These are phyloP conservation scores for Ophiocordyceps sinensis DNA, from an alignment of 2,329 filamentous ascomycete genomes.

Conservation along the genomic window DNA sequence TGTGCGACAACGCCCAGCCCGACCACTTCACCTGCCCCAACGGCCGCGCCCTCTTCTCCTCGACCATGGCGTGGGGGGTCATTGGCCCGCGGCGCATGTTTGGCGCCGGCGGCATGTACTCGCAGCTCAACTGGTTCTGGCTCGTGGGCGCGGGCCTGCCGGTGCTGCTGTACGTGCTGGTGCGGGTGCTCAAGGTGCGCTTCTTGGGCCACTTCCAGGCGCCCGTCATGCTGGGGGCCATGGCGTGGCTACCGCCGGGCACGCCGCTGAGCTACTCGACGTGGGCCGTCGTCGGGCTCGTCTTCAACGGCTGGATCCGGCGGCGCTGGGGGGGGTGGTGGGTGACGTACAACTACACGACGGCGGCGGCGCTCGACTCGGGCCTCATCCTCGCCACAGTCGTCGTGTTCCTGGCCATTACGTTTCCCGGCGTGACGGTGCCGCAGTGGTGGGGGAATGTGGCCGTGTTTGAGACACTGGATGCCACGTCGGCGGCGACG, in stretches of 20 bases:
- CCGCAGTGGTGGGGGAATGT: constrained; percentile 39
- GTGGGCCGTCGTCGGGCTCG: constrained; percentile 41
- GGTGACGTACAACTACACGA: constrained; percentile 28
- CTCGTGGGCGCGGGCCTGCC: constrained; percentile 34
- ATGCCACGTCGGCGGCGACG: constrained; percentile 8
- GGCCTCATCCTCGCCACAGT: constrained; percentile 22
- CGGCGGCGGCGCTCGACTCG: constrained; percentile 23
- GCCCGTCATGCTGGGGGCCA: constrained; percentile 43
- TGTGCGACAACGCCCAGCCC: constrained; percentile 22
- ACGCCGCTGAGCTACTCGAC: constrained; percentile 43
- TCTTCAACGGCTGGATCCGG: constrained; percentile 44
- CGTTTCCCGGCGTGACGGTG: constrained; percentile 19
- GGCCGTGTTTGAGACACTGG: constrained; percentile 21
- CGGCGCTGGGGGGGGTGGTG: constrained; percentile 44
- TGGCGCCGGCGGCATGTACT: constrained; percentile 35
- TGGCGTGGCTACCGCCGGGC: constrained; percentile 40
- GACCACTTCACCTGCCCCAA: constrained; percentile 23
- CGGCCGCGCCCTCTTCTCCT: constrained; percentile 31
- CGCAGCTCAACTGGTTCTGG: constrained; percentile 36
- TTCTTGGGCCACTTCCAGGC: constrained; percentile 36
- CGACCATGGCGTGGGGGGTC: constrained; percentile 41
- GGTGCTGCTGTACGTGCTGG: constrained; percentile 27
- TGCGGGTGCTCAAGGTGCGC: constrained; percentile 12
- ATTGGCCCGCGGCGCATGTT: constrained; percentile 43
- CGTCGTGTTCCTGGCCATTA: constrained; percentile 13